Percentiles rank a stretch among this genome's conserved stretches.
phyloP scores from a whole-genome alignment of 805 yeast species.

The Komagataella phaffii region DNA sequence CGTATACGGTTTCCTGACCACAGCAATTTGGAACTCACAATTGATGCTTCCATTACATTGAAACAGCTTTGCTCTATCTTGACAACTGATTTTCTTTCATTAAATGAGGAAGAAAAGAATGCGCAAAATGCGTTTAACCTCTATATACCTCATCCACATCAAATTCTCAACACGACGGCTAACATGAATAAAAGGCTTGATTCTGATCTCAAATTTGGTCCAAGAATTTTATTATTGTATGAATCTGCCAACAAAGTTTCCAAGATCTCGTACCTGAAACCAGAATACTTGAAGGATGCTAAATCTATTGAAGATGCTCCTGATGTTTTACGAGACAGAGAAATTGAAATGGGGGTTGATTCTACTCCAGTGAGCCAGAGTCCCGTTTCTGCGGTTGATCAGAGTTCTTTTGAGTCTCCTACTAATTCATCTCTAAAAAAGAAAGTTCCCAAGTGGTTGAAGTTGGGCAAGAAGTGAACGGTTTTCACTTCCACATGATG shows the following conservation, averaged over 20 bases:
- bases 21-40: slow-evolving; percentile 33
- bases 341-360: neutral
- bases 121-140: slow-evolving; percentile 15
- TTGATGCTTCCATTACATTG: slow-evolving; percentile 27
- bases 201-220: neutral
- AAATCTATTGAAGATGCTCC: neutral
- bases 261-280: neutral
- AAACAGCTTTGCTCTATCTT: slow-evolving; percentile 11
- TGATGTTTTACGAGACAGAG: neutral
- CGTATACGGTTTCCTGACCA: slow-evolving; percentile 49
- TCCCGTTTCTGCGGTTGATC: neutral
- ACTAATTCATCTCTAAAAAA: neutral
- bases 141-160: slow-evolving; percentile 34
- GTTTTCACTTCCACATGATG: neutral
- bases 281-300: neutral
- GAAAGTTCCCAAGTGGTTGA: slow-evolving; percentile 3
- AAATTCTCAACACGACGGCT: slow-evolving; percentile 11
- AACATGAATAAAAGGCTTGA: slow-evolving; percentile 10
- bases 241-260: neutral
- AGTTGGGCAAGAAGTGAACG: slow-evolving; percentile 1
- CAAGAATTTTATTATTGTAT: neutral
- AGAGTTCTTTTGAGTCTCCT: neutral
- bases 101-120: neutral
- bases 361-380: neutral
- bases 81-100: slow-evolving; percentile 12